Base-by-base conservation (phyloP, 2,329 filamentous ascomycete genomes). In the Sporothrix humicola region DNA sequence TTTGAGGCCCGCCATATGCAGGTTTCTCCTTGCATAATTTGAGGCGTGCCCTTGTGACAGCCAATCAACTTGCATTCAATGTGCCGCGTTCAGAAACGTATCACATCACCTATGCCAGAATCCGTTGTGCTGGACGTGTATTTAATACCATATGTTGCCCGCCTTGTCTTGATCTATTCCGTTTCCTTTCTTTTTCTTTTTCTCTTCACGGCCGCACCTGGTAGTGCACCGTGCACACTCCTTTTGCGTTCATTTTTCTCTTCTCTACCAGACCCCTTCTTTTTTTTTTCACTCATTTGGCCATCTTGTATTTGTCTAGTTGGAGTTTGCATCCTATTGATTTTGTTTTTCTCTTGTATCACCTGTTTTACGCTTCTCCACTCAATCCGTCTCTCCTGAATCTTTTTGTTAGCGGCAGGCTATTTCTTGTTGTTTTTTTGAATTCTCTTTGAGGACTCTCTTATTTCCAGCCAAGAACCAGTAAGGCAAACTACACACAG, bases 171-270 rank as follows among this genome's bases (percentile, higher is more conserved):
- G 31, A 37, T 44, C 20, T 9, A 9, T 31, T 42, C 7, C 15
- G 23, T 52, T 23, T 42, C 52, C 31, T 37, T 42, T 48, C 5
- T 42, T 63, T 13, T 63, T 48, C n/a, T 71, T 23, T 31, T 63
- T 63, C 3, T 71, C 17, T 42, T 44, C 54, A 71, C 69, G 69
- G 69, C n/a, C 69, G 69, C 69, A 71, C 69, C 42, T 71, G 69
- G 69, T 46, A 8, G 69, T 71, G 69, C 52, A 17, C 31, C 69
- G 31, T 54, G 69, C 20, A 31, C 20, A 71, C 69, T 15, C 44
- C 59, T 54, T 7, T 59, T 71, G 56, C 54, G 31, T 17, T 42
- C 50, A n/a, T 17, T 61, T 48, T 44, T 44, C 44, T 5, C 13
- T 20, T 59, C 6, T 42, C 15, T 20, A 59, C 54, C 37, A 13